These are phyloP conservation scores for Ceratobasidium sp. DNA, from an alignment of 1,284 basidiomycete genomes.

Conservation along the genomic window DNA sequence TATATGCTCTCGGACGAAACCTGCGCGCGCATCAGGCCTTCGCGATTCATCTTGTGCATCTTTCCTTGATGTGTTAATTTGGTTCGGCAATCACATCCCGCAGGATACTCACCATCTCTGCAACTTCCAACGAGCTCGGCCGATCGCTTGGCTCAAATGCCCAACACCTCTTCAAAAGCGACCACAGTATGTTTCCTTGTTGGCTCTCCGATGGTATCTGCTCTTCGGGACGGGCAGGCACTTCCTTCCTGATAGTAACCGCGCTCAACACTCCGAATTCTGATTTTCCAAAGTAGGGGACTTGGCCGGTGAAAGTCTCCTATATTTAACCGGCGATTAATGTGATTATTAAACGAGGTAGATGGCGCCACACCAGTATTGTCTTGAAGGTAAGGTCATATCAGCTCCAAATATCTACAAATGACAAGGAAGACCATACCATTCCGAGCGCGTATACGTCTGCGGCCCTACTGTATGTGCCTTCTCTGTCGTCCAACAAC, in stretches of 20 bases:
- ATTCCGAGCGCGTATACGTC: slow-evolving; percentile 22
- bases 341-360: not conserved
- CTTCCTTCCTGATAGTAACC: not conserved
- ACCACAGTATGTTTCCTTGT: slow-evolving; percentile 9
- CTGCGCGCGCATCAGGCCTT: too few species aligned
- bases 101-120: not conserved
- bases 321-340: not conserved
- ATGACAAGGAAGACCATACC: not conserved
- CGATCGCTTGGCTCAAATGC: slow-evolving; percentile 7
- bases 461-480: not conserved
- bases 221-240: slow-evolving; percentile 10
- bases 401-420: not conserved
- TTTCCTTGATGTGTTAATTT: too few species aligned
- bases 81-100: too few species aligned
- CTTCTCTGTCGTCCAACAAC: not conserved
- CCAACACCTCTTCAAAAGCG: slow-evolving; percentile 15
- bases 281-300: not conserved
- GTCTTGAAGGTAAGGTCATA: not conserved
- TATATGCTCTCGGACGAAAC: too few species aligned
- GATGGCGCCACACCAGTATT: not conserved
- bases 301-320: slow-evolving; percentile 5
- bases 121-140: not conserved
- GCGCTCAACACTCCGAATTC: not conserved
- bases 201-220: not conserved
- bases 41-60: too few species aligned